Evolutionary conservation across 1,284 basidiomycete genomes (phyloP), one percentile per base, ranked within the genome.

Genomic region (Ganoderma boninense): DNA sequence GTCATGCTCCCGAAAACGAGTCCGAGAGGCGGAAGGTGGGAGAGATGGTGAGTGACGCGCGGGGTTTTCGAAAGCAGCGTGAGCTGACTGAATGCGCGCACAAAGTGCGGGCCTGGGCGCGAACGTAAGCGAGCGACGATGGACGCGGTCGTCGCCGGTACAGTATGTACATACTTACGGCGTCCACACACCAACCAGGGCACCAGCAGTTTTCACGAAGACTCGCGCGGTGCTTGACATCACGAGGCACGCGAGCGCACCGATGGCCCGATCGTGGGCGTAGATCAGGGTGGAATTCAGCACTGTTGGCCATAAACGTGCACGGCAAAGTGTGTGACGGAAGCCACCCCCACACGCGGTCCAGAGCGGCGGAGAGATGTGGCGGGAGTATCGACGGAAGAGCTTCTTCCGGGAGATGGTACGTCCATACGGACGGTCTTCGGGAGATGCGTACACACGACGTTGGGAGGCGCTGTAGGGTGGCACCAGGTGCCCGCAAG

Each of bases 351-450:
- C 49, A 54, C 49, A 54, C 23, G 32, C 32, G 49, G n/a, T 52
- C n/a, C 49, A 52, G 54, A 18, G 29, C 54, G 54, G 32, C 32
- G 32, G 32, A 57, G 29, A 57, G 54, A 57, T 35, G 54, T 20
- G 6, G 29, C 54, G 54, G 26, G 29, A 16, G 32, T 35, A 35
- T 29, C 29, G 29, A 32, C 54, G 54, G 32, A 20, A 7, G 54
- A 49, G 54, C 54, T 35, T 57, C 54, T 69, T 67, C 64, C 63
- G 63, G 62, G 11, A 46, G 23, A 26, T 61, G 40, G 38, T 62
- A 69, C 63, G 63, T 63, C 44, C 62, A 64, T 18, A 18, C 14
- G 54, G 54, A 35, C 5, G 18, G 54, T 32, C 16, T 35, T 57
- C 54, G 54, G 54, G 32, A 57, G 54, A 35, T 35, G 29, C 2